phyloP scores from a whole-genome alignment of 2,329 filamentous ascomycete species.

The Raffaelea ambrosiae region DNA sequence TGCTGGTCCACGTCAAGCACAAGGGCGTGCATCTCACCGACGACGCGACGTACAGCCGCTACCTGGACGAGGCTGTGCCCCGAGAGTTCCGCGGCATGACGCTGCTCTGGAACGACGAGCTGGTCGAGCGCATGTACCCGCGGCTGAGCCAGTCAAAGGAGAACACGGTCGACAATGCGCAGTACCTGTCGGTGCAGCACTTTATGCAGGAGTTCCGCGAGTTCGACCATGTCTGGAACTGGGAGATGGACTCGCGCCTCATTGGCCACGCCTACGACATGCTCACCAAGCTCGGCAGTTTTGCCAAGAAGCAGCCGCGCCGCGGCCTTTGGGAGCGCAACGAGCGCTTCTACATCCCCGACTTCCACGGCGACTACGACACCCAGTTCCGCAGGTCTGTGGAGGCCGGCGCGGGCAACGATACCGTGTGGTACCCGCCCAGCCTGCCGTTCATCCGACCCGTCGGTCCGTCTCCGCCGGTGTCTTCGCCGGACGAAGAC shows the following conservation, averaged over 20 bases:
- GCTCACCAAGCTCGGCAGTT: slow-evolving; percentile 54
- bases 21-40: slow-evolving; percentile 46
- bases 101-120: slow-evolving; percentile 64
- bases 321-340: slow-evolving; percentile 67
- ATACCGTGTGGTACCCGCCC: slow-evolving; percentile 59
- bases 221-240: slow-evolving; percentile 79
- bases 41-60: slow-evolving; percentile 46
- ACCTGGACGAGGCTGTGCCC: slow-evolving; percentile 37
- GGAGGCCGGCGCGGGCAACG: slow-evolving; percentile 39
- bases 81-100: slow-evolving; percentile 55
- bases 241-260: slow-evolving; percentile 75
- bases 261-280: slow-evolving; percentile 78
- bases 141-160: slow-evolving; percentile 50
- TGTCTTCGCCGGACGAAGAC: slow-evolving; percentile 15
- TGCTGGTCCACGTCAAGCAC: slow-evolving; percentile 70
- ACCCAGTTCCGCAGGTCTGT: slow-evolving; percentile 59
- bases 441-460: slow-evolving; percentile 52
- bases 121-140: slow-evolving; percentile 71
- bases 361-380: slow-evolving; percentile 57
- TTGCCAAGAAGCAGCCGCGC: slow-evolving; percentile 59
- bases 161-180: slow-evolving; percentile 47
- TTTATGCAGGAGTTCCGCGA: slow-evolving; percentile 69
- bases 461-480: slow-evolving; percentile 37
- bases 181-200: slow-evolving; percentile 67
- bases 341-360: slow-evolving; percentile 64